phyloP scores from a whole-genome alignment of 2,329 filamentous ascomycete species.

The Geosmithia flava region DNA sequence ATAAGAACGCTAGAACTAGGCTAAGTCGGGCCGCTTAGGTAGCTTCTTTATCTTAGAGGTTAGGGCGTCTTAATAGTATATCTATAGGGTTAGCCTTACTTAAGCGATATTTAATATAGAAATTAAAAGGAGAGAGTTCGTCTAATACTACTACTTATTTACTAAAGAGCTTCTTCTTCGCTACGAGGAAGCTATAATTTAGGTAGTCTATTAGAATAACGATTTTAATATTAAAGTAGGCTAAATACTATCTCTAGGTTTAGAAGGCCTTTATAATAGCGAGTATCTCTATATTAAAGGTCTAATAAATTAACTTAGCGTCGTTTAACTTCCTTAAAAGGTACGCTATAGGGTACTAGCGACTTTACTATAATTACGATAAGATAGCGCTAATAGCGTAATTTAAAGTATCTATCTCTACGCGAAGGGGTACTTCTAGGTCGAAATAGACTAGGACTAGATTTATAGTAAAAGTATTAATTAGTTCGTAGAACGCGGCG shows the following conservation, averaged over 20 bases:
- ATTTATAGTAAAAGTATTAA: constrained; percentile 10
- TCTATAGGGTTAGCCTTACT: constrained; percentile 7
- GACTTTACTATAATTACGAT: background rate
- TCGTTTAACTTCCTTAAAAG: too few relatives aligned
- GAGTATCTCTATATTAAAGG: constrained; percentile 1
- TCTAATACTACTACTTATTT: background rate
- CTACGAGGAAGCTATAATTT: constrained; percentile 1
- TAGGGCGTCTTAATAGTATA: too few relatives aligned
- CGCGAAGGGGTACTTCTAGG: too few relatives aligned
- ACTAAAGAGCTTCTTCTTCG: background rate
- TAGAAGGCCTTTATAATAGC: constrained; percentile 1
- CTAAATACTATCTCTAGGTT: constrained; percentile 8
- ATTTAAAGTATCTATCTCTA: constrained; percentile 6
- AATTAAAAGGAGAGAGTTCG: constrained; percentile 2
- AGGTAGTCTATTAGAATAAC: too few relatives aligned
- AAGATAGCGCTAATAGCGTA: constrained; percentile 7
- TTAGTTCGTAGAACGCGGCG: background rate
- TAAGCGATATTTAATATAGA: constrained; percentile 11
- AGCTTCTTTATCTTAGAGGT: too few relatives aligned
- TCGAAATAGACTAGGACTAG: too few relatives aligned
- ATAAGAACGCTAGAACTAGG: too few relatives aligned
- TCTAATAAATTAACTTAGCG: too few relatives aligned
- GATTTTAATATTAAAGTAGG: constrained; percentile 3
- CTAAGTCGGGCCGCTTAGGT: too few relatives aligned
- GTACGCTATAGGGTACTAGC: constrained; percentile 2